Conservation (phyloP, 106 monocot species). For the Agapanthus africanus region DNA sequence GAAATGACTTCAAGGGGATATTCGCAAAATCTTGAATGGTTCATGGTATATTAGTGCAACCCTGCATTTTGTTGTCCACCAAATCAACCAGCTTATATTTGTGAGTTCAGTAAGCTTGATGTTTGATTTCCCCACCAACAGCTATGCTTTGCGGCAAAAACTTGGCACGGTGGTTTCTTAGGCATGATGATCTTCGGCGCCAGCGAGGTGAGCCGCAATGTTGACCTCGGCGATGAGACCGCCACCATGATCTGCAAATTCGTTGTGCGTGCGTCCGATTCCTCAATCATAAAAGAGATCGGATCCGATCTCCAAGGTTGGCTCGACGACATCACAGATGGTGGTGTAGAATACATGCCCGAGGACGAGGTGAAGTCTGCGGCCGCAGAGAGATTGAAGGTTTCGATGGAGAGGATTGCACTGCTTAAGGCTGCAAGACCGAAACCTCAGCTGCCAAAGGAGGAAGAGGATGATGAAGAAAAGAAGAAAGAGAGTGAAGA, state of each 20-base stretch:
- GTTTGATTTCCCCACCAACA: slow-evolving; percentile 20
- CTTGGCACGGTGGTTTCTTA: slow-evolving; percentile 93
- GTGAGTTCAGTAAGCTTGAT: too few species aligned
- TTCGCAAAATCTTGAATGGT: too few species aligned
- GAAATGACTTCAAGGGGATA: too few species aligned
- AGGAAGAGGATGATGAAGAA: slow-evolving; percentile 33
- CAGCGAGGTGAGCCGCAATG: slow-evolving; percentile 95
- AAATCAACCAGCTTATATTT: too few species aligned
- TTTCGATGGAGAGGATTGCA: slow-evolving; percentile 89
- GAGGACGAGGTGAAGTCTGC: slow-evolving; percentile 92
- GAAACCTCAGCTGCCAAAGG: slow-evolving; percentile 46
- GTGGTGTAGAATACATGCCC: slow-evolving; percentile 81
- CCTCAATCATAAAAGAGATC: slow-evolving; percentile 78
- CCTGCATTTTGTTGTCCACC: too few species aligned
- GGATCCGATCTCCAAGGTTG: slow-evolving; percentile 81
- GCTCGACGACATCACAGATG: slow-evolving; percentile 89
- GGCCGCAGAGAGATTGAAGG: slow-evolving; percentile 71
- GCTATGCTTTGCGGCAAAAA: slow-evolving; percentile 94
- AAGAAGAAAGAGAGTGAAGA: slow-evolving; percentile 39
- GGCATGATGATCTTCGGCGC: slow-evolving; percentile 99
- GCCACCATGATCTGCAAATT: slow-evolving; percentile 99
- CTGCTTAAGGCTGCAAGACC: slow-evolving; percentile 82
- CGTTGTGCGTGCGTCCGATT: slow-evolving; percentile 82
- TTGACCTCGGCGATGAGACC: slow-evolving; percentile 93
- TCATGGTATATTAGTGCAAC: too few species aligned